phyloP scores from a whole-genome alignment of 2,329 filamentous ascomycete species.

The Tolypocladium inflatum region DNA sequence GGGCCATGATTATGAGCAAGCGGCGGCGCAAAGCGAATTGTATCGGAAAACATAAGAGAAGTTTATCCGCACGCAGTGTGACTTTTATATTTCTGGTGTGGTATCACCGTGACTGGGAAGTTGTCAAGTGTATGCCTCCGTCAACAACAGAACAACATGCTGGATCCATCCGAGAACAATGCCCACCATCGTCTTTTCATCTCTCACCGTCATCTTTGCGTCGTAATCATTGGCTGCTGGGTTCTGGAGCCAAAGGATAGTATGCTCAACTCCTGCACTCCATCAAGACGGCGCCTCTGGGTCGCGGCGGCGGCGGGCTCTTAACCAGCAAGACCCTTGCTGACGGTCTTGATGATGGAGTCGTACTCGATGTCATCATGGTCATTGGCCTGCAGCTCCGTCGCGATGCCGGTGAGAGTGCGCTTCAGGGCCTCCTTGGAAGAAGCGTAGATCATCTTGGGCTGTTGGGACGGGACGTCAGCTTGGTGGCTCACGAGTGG shows the following conservation, averaged over 20 bases:
- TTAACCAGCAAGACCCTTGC: conserved; percentile 50
- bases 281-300: conserved; percentile 8
- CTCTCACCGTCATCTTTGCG: conserved; percentile 14
- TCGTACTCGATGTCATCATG: conserved; percentile 73
- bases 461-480: conserved; percentile 31
- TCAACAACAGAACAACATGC: conserved; percentile 3
- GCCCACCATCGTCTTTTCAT: conserved; percentile 2
- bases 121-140: conserved; percentile 8
- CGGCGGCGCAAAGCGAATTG: not conserved
- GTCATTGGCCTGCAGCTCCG: conserved; percentile 79
- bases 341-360: conserved; percentile 56
- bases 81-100: conserved; percentile 17
- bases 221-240: conserved; percentile 15
- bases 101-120: conserved; percentile 15
- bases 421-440: conserved; percentile 83
- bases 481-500: not conserved
- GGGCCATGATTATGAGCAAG: conserved; percentile 9
- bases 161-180: not conserved
- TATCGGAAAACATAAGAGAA: not conserved
- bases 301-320: conserved; percentile 2
- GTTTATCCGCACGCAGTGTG: conserved; percentile 1
- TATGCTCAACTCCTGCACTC: conserved; percentile 17
- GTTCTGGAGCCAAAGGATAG: conserved; percentile 11
- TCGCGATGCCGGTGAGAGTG: conserved; percentile 63
- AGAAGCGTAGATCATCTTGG: conserved; percentile 85